Conservation (phyloP, 345 rosid species). For the Erysimum cheiranthoides region DNA sequence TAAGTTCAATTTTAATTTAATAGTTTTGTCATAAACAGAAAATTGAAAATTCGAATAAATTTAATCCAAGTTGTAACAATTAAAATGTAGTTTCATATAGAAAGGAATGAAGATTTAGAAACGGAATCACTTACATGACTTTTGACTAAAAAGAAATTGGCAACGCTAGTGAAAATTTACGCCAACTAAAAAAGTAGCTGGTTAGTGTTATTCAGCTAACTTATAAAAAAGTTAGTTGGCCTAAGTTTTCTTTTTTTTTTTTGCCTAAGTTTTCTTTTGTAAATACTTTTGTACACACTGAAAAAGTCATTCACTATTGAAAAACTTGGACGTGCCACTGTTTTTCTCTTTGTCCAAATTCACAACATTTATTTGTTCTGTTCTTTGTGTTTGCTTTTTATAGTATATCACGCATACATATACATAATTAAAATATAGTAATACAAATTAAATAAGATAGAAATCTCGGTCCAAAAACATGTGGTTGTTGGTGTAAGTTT, state of each 20-base stretch:
- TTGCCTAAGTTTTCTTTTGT: constrained; percentile 2
- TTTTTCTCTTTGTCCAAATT: background rate
- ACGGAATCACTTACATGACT: no score
- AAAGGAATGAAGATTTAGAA: no score
- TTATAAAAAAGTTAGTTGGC: constrained; percentile 16
- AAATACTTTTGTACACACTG: no score
- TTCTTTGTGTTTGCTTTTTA: no score
- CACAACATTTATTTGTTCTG: background rate
- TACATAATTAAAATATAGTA: no score
- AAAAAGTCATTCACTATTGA: background rate
- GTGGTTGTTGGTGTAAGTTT: background rate
- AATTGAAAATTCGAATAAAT: no score
- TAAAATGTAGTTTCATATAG: no score
- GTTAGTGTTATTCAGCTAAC: constrained; percentile 5
- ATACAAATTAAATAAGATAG: no score
- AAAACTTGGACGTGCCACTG: background rate
- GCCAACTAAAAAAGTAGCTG: constrained; percentile 5
- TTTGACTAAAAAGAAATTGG: background rate
- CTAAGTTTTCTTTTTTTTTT: constrained; percentile 2
- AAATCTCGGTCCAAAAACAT: background rate
- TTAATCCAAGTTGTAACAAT: no score
- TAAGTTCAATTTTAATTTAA: no score
- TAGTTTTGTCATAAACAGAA: no score
- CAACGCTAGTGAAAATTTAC: background rate
- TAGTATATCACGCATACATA: no score